Conservation (phyloP, 306 rosid species). For the Albizia julibrissin region DNA sequence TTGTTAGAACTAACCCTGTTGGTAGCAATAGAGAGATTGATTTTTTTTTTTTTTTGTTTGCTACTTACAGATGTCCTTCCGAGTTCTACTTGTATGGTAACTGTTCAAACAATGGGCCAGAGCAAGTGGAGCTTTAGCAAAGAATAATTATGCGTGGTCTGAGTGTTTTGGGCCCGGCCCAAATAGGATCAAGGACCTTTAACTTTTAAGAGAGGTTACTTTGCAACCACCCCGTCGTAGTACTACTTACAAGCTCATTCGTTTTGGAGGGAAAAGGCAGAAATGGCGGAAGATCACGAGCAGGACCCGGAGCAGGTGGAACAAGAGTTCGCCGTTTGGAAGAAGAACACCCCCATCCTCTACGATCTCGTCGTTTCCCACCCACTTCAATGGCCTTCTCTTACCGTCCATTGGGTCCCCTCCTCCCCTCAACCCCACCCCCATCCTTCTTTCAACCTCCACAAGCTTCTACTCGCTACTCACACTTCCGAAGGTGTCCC, state of each 20-base stretch:
- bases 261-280: slow-evolving; percentile 44
- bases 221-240: too few relatives aligned
- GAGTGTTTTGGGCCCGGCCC: neutral
- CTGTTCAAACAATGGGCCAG: too few relatives aligned
- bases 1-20: too few relatives aligned
- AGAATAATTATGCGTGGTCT: too few relatives aligned
- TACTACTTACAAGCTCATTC: neutral
- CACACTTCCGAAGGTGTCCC: slow-evolving; percentile 70
- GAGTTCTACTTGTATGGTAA: too few relatives aligned
- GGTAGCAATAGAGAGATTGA: too few relatives aligned
- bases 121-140: too few relatives aligned
- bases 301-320: slow-evolving; percentile 44
- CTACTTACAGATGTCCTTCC: too few relatives aligned
- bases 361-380: slow-evolving; percentile 81
- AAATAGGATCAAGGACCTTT: neutral
- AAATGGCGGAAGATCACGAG: slow-evolving; percentile 51
- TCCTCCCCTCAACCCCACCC: slow-evolving; percentile 44
- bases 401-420: slow-evolving; percentile 78
- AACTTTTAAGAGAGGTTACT: neutral
- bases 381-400: slow-evolving; percentile 93
- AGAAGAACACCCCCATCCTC: slow-evolving; percentile 74
- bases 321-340: slow-evolving; percentile 86
- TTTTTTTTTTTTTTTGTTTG: too few relatives aligned
- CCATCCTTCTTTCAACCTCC: slow-evolving; percentile 59
- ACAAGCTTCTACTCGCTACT: slow-evolving; percentile 76